Percentiles rank a stretch among this genome's conserved stretches.
Conservation (phyloP, 2,329 filamentous ascomycete species). For the Neoarthrinium moseri region DNA sequence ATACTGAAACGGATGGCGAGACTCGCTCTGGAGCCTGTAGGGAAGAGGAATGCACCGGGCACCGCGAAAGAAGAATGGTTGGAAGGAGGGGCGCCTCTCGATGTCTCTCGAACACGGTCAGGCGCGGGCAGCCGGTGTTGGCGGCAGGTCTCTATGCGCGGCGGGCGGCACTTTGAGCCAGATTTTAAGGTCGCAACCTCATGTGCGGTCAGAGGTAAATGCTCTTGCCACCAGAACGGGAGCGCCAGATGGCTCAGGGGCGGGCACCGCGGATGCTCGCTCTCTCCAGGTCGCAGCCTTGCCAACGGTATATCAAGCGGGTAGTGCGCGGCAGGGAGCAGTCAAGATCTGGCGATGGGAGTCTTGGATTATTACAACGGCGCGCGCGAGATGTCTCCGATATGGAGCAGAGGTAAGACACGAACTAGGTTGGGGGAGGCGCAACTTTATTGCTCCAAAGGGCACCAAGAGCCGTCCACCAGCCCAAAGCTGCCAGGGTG, state of each 20-base stretch:
- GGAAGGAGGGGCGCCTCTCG: no score
- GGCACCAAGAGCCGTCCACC: no score
- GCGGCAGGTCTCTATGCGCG: background rate
- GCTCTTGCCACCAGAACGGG: background rate
- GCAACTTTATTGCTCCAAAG: slow-evolving; percentile 10
- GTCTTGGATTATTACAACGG: background rate
- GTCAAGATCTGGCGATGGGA: background rate
- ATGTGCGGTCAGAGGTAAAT: background rate
- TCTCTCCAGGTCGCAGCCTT: background rate
- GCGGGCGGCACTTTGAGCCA: background rate
- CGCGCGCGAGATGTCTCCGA: background rate
- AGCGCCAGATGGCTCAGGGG: no score
- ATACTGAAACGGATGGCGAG: no score
- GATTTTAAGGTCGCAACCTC: background rate
- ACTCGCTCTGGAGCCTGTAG: no score
- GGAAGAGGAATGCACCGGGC: no score
- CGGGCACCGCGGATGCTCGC: background rate
- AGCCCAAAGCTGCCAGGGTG: no score
- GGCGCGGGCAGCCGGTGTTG: no score
- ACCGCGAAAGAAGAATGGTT: no score
- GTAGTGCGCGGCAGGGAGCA: no score
- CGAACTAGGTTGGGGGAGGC: slow-evolving; percentile 8
- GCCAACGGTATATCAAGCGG: background rate
- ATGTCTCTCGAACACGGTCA: no score
- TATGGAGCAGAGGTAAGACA: slow-evolving; percentile 6